phyloP scores from a whole-genome alignment of 371 early-diverging fungal genomes.

The Lichtheimia hyalospora region DNA sequence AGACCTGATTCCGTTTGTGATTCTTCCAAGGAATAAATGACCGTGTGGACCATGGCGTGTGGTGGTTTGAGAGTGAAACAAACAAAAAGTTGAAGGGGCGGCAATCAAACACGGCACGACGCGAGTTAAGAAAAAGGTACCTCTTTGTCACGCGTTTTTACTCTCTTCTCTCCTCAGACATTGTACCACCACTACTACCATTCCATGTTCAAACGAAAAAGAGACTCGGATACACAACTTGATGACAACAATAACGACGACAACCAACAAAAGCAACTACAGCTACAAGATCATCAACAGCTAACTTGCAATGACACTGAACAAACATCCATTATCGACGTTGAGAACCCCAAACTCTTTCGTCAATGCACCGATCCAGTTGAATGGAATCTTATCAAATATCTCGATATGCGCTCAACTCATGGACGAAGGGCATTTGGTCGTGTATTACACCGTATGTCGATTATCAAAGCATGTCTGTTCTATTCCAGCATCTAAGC shows the following conservation, averaged over 20 bases:
- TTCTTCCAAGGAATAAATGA: slow-evolving; percentile 21
- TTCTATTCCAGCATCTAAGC: too few relatives aligned
- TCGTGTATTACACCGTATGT: not conserved
- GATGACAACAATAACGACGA: too few relatives aligned
- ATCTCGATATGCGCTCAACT: not conserved
- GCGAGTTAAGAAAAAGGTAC: too few relatives aligned
- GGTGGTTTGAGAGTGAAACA: not conserved
- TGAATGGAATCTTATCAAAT: not conserved
- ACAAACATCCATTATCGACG: not conserved
- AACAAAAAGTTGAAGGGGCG: not conserved
- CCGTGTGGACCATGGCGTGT: slow-evolving; percentile 30
- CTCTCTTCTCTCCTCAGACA: too few relatives aligned
- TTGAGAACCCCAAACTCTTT: slow-evolving; percentile 1
- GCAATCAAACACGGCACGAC: not conserved
- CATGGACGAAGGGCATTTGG: not conserved
- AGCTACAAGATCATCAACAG: not conserved
- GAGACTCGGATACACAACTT: too few relatives aligned
- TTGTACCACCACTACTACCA: too few relatives aligned
- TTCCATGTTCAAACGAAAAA: too few relatives aligned
- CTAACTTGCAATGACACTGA: too few relatives aligned
- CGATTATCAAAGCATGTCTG: too few relatives aligned
- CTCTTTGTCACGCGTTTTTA: too few relatives aligned
- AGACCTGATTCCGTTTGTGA: slow-evolving; percentile 23
- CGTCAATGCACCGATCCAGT: not conserved
- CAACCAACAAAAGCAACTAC: not conserved